Percentiles rank a stretch among this genome's conserved stretches.
Evolutionary conservation across 2,329 filamentous ascomycete genomes (phyloP).

Genomic region (Trichoderma lentiforme): DNA sequence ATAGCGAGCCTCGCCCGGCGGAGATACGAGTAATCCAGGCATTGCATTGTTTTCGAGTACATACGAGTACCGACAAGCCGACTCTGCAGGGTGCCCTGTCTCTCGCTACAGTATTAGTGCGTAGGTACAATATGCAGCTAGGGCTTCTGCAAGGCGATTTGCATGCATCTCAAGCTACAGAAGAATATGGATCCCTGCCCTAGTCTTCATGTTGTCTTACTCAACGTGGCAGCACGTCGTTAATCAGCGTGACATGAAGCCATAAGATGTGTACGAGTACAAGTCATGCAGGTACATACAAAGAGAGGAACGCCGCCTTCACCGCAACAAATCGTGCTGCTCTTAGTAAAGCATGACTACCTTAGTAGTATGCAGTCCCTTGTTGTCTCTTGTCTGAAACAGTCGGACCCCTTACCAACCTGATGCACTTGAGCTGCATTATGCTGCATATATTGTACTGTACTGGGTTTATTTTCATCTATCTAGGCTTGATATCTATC

Average conservation of each 20-base stretch:
- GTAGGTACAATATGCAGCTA: neutral
- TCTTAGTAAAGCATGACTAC: neutral
- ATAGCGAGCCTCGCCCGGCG: neutral
- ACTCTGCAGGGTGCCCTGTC: neutral
- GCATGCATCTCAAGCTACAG: neutral
- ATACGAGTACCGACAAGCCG: neutral
- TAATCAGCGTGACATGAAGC: neutral
- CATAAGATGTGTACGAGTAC: neutral
- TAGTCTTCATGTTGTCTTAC: neutral
- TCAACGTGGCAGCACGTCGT: neutral
- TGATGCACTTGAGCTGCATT: neutral
- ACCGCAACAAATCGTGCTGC: neutral
- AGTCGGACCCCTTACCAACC: neutral
- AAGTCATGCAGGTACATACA: neutral
- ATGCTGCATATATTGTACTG: neutral
- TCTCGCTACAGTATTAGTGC: neutral
- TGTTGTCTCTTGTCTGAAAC: neutral
- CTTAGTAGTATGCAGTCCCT: neutral
- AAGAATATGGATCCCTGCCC: neutral
- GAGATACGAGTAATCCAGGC: neutral
- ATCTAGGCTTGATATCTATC: neutral
- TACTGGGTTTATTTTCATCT: neutral
- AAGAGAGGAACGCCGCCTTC: neutral
- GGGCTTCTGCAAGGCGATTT: constrained; percentile 12
- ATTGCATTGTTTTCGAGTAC: neutral